A percentile compares a stretch with the other conserved stretches of the same genome.
Evolutionary conservation across 73 alveolate species (phyloP).

Genomic region (Stentor roeselii): DNA sequence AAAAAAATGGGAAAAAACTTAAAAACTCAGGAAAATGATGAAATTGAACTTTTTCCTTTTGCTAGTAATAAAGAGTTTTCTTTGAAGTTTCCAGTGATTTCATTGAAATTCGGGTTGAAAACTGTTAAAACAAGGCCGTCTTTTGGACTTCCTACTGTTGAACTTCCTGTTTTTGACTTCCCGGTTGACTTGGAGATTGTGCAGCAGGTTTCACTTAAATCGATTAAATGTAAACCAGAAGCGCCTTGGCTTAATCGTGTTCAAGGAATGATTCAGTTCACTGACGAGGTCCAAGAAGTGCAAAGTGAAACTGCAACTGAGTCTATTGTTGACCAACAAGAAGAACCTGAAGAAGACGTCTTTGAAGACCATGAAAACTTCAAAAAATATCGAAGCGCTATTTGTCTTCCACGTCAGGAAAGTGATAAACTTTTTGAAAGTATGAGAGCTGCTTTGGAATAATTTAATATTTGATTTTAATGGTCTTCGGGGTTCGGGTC

Average conservation of each 20-base stretch:
- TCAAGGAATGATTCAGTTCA: conserved; percentile 22
- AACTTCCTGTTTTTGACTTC: conserved; percentile 41
- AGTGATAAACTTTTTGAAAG: not conserved
- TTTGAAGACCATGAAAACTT: not conserved
- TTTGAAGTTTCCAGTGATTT: conserved; percentile 5
- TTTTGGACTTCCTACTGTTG: conserved; percentile 40
- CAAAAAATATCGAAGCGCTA: not conserved
- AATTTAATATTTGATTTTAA: no score
- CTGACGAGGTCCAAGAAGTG: conserved; percentile 3
- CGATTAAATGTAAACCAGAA: conserved; percentile 54
- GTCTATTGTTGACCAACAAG: not conserved
- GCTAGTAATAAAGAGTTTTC: conserved; percentile 32
- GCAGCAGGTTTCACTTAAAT: conserved; percentile 33
- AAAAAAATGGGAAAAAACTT: not conserved
- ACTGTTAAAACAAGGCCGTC: conserved; percentile 32
- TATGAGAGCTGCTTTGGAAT: not conserved
- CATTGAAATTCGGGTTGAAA: not conserved
- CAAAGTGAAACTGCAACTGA: conserved; percentile 18
- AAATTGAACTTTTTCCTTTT: conserved; percentile 27
- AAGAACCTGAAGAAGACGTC: not conserved
- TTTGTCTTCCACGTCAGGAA: not conserved
- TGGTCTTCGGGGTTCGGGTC: no score
- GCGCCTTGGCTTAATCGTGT: conserved; percentile 63
- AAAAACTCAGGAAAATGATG: not conserved
- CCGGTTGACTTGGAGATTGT: conserved; percentile 31